These are phyloP conservation scores for Wallacemonas sp. DNA, from an alignment of 208 protist genomes.

Conservation along the genomic window DNA sequence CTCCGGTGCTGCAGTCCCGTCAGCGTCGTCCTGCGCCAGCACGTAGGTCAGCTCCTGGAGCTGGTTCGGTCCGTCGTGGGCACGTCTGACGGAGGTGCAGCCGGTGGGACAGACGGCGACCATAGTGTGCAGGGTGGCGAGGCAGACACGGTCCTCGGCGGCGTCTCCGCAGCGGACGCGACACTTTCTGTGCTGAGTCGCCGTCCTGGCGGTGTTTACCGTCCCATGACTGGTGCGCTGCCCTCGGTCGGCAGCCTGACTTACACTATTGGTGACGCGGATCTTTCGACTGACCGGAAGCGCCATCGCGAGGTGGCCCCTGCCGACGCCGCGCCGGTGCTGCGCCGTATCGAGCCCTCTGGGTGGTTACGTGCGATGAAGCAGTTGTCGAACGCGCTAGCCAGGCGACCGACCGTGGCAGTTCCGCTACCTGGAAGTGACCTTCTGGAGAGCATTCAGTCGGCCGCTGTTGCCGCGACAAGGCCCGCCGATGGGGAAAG, in stretches of 20 bases:
- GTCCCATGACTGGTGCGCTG: slow-evolving; percentile 79
- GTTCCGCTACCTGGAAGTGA: slow-evolving; percentile 66
- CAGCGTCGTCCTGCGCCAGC: slow-evolving; percentile 62
- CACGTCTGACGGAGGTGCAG: background rate
- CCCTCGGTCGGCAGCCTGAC: slow-evolving; percentile 46
- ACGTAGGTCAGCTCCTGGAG: slow-evolving; percentile 60
- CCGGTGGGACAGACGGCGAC: background rate
- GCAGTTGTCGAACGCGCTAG: slow-evolving; percentile 30
- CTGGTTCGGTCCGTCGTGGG: slow-evolving; percentile 47
- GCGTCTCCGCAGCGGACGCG: background rate
- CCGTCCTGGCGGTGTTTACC: slow-evolving; percentile 37
- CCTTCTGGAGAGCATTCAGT: slow-evolving; percentile 21
- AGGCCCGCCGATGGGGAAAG: slow-evolving; percentile 9
- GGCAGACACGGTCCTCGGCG: background rate
- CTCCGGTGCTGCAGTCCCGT: slow-evolving; percentile 71
- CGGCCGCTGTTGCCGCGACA: background rate
- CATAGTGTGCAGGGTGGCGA: background rate
- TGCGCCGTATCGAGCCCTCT: slow-evolving; percentile 28
- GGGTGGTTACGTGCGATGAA: slow-evolving; percentile 63
- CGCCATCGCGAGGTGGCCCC: background rate
- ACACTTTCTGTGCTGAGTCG: background rate
- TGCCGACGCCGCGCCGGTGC: slow-evolving; percentile 4
- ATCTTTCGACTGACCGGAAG: background rate
- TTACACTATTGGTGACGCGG: background rate
- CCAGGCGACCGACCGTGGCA: slow-evolving; percentile 18